Percentiles rank a stretch among this genome's conserved stretches.
phyloP scores from a whole-genome alignment of 441 rosid species.

The California macrophylla region DNA sequence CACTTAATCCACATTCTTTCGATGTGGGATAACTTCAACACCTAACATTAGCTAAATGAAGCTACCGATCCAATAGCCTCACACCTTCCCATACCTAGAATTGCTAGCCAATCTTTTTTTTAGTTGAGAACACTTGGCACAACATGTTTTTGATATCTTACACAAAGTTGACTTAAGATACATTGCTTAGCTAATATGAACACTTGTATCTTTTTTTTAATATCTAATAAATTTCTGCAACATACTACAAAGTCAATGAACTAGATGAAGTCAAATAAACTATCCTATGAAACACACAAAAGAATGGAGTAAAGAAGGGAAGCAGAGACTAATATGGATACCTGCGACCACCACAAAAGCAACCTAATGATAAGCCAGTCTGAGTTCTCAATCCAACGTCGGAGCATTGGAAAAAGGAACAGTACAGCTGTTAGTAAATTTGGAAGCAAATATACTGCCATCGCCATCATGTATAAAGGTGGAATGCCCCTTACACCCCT shows the following conservation, averaged over 20 bases:
- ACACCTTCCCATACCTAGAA: not conserved
- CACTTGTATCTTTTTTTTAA: not conserved
- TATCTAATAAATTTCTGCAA: not conserved
- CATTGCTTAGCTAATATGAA: not conserved
- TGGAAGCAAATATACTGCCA: conserved; percentile 64
- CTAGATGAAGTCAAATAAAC: not conserved
- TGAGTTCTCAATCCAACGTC: conserved; percentile 95
- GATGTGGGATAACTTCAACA: too few species aligned
- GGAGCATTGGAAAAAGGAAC: conserved; percentile 90
- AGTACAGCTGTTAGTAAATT: conserved; percentile 63
- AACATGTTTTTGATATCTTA: not conserved
- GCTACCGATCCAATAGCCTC: not conserved
- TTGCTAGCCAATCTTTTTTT: not conserved
- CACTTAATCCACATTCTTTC: too few species aligned
- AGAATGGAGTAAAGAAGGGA: conserved; percentile 8
- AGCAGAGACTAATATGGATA: conserved; percentile 18
- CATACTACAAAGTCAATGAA: not conserved
- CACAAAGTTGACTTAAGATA: not conserved
- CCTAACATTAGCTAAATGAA: not conserved
- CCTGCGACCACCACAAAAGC: conserved; percentile 99
- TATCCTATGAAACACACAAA: conserved; percentile 9
- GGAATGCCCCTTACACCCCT: conserved; percentile 67
- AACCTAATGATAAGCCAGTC: conserved; percentile 83
- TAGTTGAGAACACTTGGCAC: not conserved
- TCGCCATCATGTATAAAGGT: conserved; percentile 67